phyloP scores from a whole-genome alignment of 345 rosid genomes.

The Microthlaspi erraticum region DNA sequence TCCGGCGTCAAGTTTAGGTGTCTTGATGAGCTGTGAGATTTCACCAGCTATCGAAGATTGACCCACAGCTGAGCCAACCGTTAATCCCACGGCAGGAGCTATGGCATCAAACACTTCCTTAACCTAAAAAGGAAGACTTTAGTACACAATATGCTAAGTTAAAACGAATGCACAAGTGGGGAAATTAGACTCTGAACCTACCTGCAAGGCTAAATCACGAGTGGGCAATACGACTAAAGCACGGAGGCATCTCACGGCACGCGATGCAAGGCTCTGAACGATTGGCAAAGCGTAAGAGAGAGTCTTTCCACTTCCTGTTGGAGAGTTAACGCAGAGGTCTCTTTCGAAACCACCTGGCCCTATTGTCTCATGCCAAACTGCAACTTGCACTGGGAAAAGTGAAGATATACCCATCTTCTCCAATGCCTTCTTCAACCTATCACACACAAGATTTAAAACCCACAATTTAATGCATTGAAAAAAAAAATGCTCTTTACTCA shows the following conservation, averaged over 20 bases:
- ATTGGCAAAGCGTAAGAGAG: conserved; percentile 91
- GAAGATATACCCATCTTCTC: conserved; percentile 66
- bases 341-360: conserved; percentile 90
- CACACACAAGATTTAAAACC: not conserved
- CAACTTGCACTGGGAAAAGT: conserved; percentile 82
- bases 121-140: conserved; percentile 53
- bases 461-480: not conserved
- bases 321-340: conserved; percentile 90
- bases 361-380: conserved; percentile 91
- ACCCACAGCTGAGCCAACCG: conserved; percentile 96
- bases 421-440: conserved; percentile 75
- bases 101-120: conserved; percentile 89
- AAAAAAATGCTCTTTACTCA: not conserved
- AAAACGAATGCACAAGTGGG: not conserved
- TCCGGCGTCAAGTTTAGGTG: conserved; percentile 80
- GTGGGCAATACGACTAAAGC: conserved; percentile 96
- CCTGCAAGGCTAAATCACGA: conserved; percentile 95
- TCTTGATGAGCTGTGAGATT: conserved; percentile 74
- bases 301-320: conserved; percentile 94
- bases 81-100: conserved; percentile 89
- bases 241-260: conserved; percentile 74
- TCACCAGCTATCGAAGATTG: conserved; percentile 91
- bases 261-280: conserved; percentile 69
- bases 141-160: conserved; percentile 10
- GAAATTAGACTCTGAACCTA: conserved; percentile 5